A percentile compares a stretch with the other conserved stretches of the same genome.
Conservation (phyloP, 495 filamentous ascomycete species). For the Immersiella caudata region DNA sequence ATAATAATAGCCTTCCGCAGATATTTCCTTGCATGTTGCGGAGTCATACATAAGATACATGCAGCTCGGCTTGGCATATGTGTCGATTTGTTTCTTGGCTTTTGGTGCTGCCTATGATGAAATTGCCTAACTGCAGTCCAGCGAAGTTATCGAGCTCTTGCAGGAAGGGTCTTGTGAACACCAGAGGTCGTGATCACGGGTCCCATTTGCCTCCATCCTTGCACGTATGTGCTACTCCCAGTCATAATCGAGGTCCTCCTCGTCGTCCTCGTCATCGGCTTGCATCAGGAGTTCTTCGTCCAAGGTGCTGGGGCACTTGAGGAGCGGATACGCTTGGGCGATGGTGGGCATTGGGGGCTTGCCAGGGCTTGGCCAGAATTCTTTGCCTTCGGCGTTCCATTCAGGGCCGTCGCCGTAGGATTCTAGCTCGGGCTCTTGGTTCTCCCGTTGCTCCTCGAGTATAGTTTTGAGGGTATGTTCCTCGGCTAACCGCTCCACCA, state of each 20-base stretch:
- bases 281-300: conserved; percentile 12
- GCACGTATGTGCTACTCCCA: conserved; percentile 13
- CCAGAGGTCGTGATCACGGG: not conserved
- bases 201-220: conserved; percentile 1
- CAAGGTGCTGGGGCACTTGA: not conserved
- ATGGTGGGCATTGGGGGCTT: not conserved
- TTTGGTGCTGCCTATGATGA: no score
- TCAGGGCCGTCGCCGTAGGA: not conserved
- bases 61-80: no score
- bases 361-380: not conserved
- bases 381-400: not conserved
- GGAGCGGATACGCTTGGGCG: not conserved
- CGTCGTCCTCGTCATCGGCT: conserved; percentile 12
- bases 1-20: not conserved
- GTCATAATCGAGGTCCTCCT: conserved; percentile 16
- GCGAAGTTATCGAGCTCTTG: no score
- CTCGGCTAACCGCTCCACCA: not conserved
- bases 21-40: not conserved
- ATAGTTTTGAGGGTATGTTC: not conserved
- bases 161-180: no score
- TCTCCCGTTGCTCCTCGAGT: not conserved
- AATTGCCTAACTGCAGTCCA: no score
- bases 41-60: not conserved
- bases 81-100: no score
- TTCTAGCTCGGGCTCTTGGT: not conserved